Conservation (phyloP, 2,329 filamentous ascomycete species). For the Cadophora luteo-olivacea region DNA sequence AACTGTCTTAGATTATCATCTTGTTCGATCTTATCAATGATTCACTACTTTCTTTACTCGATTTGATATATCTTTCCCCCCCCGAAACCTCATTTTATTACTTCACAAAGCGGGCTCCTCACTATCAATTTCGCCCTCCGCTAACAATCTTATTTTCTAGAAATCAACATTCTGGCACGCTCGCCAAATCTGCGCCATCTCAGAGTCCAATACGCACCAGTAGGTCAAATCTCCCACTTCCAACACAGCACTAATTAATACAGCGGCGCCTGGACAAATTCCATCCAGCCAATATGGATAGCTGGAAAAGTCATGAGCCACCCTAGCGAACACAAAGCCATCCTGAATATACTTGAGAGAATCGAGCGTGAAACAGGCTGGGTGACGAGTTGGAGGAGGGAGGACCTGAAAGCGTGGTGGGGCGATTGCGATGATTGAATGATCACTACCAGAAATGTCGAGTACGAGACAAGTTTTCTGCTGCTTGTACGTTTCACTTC, state of each 20-base stretch:
- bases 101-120: no score
- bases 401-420: slow-evolving; percentile 60
- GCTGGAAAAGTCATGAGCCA: slow-evolving; percentile 55
- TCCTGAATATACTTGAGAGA: slow-evolving; percentile 54
- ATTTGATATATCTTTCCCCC: no score
- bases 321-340: slow-evolving; percentile 50
- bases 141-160: slow-evolving; percentile 25
- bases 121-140: no score
- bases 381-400: slow-evolving; percentile 58
- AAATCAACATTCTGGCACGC: slow-evolving; percentile 55
- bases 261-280: slow-evolving; percentile 51
- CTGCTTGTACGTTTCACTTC: no score
- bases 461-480: no score
- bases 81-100: no score
- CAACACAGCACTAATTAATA: neutral
- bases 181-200: slow-evolving; percentile 52
- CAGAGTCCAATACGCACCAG: slow-evolving; percentile 51
- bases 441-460: neutral
- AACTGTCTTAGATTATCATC: no score
- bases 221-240: neutral
- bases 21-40: no score
- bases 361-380: slow-evolving; percentile 61
- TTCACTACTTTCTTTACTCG: no score
- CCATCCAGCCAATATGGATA: slow-evolving; percentile 55
- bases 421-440: slow-evolving; percentile 45